phyloP scores from a whole-genome alignment of 495 filamentous ascomycete species.

The Daldinia concentrica region DNA sequence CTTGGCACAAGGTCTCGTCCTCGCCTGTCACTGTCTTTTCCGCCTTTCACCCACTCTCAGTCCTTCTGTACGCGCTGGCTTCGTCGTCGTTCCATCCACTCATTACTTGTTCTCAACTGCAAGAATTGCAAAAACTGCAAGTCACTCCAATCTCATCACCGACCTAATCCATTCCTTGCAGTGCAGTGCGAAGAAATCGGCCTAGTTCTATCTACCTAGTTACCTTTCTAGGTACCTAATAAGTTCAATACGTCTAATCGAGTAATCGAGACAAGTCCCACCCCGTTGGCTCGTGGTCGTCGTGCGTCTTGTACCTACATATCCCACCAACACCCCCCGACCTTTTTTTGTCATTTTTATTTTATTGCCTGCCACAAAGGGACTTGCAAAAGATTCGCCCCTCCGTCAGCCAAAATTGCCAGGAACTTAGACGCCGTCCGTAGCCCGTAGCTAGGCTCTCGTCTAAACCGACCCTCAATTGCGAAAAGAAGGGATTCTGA shows the following conservation, averaged over 20 bases:
- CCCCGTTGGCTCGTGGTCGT: slow-evolving; percentile 33
- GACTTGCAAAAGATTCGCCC: slow-evolving; percentile 27
- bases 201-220: slow-evolving; percentile 3
- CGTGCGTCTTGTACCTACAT: slow-evolving; percentile 44
- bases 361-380: slow-evolving; percentile 24
- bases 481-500: slow-evolving; percentile 12
- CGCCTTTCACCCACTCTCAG: slow-evolving; percentile 35
- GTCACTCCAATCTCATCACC: slow-evolving; percentile 36
- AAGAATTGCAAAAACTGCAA: slow-evolving; percentile 6
- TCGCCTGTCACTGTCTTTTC: slow-evolving; percentile 44
- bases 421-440: slow-evolving; percentile 24
- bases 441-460: slow-evolving; percentile 8
- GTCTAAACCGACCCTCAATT: slow-evolving; percentile 14
- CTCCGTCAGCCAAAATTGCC: slow-evolving; percentile 26
- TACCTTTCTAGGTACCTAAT: slow-evolving; percentile 15
- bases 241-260: slow-evolving; percentile 6
- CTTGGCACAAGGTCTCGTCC: slow-evolving; percentile 44
- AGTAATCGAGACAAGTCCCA: slow-evolving; percentile 16
- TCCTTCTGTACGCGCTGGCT: slow-evolving; percentile 44
- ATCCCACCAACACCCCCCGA: slow-evolving; percentile 38
- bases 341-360: slow-evolving; percentile 20
- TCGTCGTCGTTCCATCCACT: slow-evolving; percentile 42
- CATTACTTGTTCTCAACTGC: slow-evolving; percentile 35
- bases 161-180: slow-evolving; percentile 42
- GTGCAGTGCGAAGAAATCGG: slow-evolving; percentile 31